These are phyloP conservation scores for Populus ilicifolia DNA, from an alignment of 345 rosid genomes.

Conservation along the genomic window DNA sequence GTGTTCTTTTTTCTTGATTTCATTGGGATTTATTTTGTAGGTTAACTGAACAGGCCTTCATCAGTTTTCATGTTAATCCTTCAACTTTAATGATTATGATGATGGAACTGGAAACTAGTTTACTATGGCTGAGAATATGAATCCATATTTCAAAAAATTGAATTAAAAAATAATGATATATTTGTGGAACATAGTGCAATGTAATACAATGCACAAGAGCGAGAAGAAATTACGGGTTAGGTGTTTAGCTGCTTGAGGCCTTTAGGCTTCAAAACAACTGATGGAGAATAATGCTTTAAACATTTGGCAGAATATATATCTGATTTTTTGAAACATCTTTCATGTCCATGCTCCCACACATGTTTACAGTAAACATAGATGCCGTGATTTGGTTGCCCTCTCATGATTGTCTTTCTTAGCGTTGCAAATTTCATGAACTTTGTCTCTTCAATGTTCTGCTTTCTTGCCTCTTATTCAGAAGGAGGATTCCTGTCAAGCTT, in stretches of 20 bases:
- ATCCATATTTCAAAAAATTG: neutral
- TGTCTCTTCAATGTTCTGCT: constrained; percentile 2
- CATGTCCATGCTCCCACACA: neutral
- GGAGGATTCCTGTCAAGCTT: constrained; percentile 81
- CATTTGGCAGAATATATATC: neutral
- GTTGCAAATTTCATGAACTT: neutral
- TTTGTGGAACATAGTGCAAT: neutral
- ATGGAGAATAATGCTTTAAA: neutral
- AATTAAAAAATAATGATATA: neutral
- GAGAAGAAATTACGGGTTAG: neutral
- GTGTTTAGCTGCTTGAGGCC: neutral
- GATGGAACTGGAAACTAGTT: neutral
- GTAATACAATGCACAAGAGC: neutral
- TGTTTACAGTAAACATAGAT: neutral
- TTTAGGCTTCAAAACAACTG: neutral
- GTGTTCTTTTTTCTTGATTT: neutral
- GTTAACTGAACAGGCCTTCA: neutral
- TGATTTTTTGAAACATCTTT: neutral
- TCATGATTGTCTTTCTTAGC: neutral
- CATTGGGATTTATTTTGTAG: neutral
- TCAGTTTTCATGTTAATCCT: neutral
- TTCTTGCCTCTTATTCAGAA: constrained; percentile 36
- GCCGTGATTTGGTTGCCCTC: neutral
- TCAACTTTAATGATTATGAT: neutral
- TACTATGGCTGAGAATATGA: neutral